Evolutionary conservation across 495 filamentous ascomycete species (phyloP).

Genomic region (Tuber magnatum): DNA sequence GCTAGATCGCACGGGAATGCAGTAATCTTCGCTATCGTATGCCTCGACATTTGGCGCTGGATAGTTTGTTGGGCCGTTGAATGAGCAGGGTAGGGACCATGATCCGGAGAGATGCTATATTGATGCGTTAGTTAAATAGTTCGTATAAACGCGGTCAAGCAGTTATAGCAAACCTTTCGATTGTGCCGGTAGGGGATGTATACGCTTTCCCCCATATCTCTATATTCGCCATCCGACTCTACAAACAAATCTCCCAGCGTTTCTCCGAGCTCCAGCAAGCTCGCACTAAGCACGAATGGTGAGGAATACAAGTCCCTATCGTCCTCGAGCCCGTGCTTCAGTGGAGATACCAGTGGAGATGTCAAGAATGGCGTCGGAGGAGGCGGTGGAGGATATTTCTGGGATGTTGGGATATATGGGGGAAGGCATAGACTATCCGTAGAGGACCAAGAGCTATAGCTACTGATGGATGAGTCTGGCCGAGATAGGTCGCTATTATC

Average conservation of each 20-base stretch:
- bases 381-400: slow-evolving; percentile 27
- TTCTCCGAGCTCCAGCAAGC: slow-evolving; percentile 18
- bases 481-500: slow-evolving; percentile 32
- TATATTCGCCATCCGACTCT: not conserved
- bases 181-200: slow-evolving; percentile 2
- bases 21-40: not conserved
- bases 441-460: slow-evolving; percentile 21
- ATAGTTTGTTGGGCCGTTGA: slow-evolving; percentile 10
- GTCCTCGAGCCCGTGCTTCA: slow-evolving; percentile 9
- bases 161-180: slow-evolving; percentile 17
- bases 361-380: slow-evolving; percentile 30
- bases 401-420: slow-evolving; percentile 11
- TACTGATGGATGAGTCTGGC: slow-evolving; percentile 31
- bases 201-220: slow-evolving; percentile 14
- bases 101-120: slow-evolving; percentile 6
- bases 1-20: not conserved
- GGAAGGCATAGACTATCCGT: slow-evolving; percentile 21
- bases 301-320: slow-evolving; percentile 20
- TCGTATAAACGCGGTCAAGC: not conserved
- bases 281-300: slow-evolving; percentile 18
- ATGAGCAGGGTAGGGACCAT: slow-evolving; percentile 19
- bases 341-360: slow-evolving; percentile 21
- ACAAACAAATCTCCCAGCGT: slow-evolving; percentile 17
- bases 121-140: not conserved
- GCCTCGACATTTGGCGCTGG: not conserved